These are phyloP conservation scores for Plantago coronopus DNA, from an alignment of 305 asterid species.

Conservation along the genomic window DNA sequence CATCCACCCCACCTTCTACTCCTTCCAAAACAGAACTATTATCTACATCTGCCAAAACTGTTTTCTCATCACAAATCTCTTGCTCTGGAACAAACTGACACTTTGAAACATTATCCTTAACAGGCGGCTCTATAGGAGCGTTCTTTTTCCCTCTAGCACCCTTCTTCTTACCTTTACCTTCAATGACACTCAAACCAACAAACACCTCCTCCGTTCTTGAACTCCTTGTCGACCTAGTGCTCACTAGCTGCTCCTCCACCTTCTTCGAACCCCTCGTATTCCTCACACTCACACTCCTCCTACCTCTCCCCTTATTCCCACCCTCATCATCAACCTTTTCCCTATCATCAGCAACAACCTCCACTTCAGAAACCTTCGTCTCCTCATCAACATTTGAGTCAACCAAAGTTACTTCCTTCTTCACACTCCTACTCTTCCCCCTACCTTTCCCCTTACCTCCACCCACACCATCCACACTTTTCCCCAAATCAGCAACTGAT, in stretches of 20 bases:
- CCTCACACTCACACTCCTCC: constrained; percentile 19
- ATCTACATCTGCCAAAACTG: constrained; percentile 17
- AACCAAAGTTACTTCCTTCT: not conserved
- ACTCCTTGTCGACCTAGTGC: constrained; percentile 39
- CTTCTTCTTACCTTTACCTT: constrained; percentile 23
- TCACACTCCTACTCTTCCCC: constrained; percentile 20
- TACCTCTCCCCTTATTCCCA: constrained; percentile 16
- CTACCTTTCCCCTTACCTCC: constrained; percentile 25
- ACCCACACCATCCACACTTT: constrained; percentile 15
- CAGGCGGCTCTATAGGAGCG: constrained; percentile 7
- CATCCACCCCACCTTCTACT: constrained; percentile 15
- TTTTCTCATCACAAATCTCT: constrained; percentile 22
- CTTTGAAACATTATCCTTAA: constrained; percentile 10
- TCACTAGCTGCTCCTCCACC: constrained; percentile 16
- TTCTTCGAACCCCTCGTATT: not conserved
- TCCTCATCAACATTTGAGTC: too few relatives aligned
- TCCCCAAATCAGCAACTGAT: constrained; percentile 18
- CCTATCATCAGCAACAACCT: too few relatives aligned
- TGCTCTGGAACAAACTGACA: constrained; percentile 20
- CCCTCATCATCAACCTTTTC: constrained; percentile 16
- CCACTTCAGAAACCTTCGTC: too few relatives aligned
- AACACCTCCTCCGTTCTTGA: constrained; percentile 26
- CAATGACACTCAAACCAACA: constrained; percentile 23
- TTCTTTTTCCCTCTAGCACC: constrained; percentile 34
- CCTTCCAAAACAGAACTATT: constrained; percentile 14